A percentile compares a stretch with the other conserved stretches of the same genome.
These are phyloP conservation scores for Russula vinacea DNA, from an alignment of 768 basidiomycete genomes.

Conservation along the genomic window DNA sequence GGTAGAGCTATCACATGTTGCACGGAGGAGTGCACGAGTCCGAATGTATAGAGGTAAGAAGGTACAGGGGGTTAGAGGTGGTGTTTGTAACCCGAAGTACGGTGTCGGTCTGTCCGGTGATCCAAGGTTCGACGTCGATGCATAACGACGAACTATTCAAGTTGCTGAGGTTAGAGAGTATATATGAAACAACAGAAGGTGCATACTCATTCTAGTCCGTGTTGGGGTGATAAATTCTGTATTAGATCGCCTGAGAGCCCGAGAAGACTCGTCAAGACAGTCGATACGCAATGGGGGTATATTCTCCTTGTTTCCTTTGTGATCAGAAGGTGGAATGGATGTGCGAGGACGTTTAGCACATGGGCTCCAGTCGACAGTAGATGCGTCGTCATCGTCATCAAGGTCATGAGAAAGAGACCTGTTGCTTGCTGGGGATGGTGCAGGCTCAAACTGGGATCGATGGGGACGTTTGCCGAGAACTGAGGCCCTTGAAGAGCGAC, in stretches of 20 bases:
- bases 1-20: conserved; percentile 58
- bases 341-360: conserved; percentile 62
- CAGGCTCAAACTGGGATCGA: conserved; percentile 33
- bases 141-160: conserved; percentile 44
- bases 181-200: neutral
- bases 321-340: conserved; percentile 45
- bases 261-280: conserved; percentile 37
- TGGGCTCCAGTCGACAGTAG: conserved; percentile 61
- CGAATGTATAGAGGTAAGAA: conserved; percentile 52
- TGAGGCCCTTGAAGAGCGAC: conserved; percentile 31
- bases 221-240: conserved; percentile 42
- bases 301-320: conserved; percentile 73
- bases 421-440: conserved; percentile 38
- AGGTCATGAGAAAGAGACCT: conserved; percentile 16
- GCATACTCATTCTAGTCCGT: conserved; percentile 47
- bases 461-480: conserved; percentile 40
- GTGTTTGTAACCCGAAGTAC: conserved; percentile 50
- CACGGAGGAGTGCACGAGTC: conserved; percentile 65
- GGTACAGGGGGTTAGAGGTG: conserved; percentile 57
- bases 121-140: conserved; percentile 47
- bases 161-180: conserved; percentile 23
- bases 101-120: conserved; percentile 45
- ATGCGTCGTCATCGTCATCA: conserved; percentile 25
- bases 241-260: conserved; percentile 42
- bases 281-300: conserved; percentile 58